phyloP scores from a whole-genome alignment of 208 protist species.

The Phytomonas sp. region DNA sequence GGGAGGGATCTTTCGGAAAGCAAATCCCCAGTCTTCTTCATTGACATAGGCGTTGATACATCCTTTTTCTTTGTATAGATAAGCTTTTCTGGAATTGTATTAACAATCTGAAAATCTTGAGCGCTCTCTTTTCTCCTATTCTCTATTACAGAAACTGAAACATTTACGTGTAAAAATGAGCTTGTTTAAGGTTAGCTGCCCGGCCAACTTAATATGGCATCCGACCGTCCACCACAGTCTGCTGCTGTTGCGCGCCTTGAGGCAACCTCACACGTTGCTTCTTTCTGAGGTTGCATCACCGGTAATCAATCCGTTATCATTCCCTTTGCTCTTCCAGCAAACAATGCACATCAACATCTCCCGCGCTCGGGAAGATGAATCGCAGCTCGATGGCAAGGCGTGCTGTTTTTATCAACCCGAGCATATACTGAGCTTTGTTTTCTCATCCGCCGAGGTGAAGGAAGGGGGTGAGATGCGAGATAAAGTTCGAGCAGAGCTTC shows the following conservation, averaged over 20 bases:
- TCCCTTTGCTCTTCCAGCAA: constrained; percentile 22
- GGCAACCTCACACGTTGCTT: constrained; percentile 56
- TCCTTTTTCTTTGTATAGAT: no score
- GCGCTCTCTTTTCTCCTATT: background rate
- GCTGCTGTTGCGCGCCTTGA: constrained; percentile 52
- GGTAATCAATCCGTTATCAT: constrained; percentile 6
- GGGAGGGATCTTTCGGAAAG: no score
- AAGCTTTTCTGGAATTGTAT: no score
- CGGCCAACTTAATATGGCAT: constrained; percentile 48
- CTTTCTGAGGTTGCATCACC: constrained; percentile 15
- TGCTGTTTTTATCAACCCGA: constrained; percentile 30
- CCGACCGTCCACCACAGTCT: constrained; percentile 68
- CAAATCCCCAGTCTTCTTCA: no score
- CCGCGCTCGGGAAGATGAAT: constrained; percentile 7
- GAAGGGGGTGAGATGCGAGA: background rate
- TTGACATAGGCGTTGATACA: no score
- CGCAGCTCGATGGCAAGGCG: background rate
- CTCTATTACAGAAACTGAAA: background rate
- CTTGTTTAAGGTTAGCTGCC: constrained; percentile 62
- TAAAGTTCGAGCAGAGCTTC: constrained; percentile 1
- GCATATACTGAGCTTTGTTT: constrained; percentile 42
- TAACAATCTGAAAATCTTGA: background rate
- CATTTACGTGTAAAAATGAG: background rate
- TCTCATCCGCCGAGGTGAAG: background rate
- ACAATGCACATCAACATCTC: constrained; percentile 19